Conservation (phyloP, 495 filamentous ascomycete genomes). For the Coniosporium apollinis region DNA sequence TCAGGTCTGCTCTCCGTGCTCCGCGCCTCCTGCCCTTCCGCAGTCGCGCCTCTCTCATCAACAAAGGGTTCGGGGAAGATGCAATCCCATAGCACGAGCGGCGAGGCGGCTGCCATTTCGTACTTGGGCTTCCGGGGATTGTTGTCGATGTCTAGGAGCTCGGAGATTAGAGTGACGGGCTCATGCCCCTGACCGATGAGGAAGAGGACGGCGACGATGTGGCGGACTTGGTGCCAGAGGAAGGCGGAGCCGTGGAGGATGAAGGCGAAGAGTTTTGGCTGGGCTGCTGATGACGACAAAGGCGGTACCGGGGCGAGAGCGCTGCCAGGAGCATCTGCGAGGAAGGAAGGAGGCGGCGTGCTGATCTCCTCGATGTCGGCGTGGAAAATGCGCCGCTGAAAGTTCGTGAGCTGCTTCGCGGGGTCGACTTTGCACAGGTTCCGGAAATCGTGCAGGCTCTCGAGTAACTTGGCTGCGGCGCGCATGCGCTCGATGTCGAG, state of each 20-base stretch:
- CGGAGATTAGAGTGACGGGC: constrained; percentile 46
- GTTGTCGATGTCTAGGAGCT: constrained; percentile 52
- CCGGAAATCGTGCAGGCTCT: constrained; percentile 82
- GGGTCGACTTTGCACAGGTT: constrained; percentile 92
- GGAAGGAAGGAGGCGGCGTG: too few relatives aligned
- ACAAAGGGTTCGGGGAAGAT: constrained; percentile 43
- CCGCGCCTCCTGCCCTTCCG: too few relatives aligned
- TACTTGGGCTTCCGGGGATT: constrained; percentile 65
- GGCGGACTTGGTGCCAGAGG: constrained; percentile 93
- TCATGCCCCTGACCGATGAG: constrained; percentile 84
- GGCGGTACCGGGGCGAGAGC: constrained; percentile 6
- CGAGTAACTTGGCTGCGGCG: constrained; percentile 56
- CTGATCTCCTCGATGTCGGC: constrained; percentile 53
- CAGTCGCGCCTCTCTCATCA: not conserved
- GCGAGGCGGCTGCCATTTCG: constrained; percentile 74
- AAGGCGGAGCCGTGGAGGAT: constrained; percentile 82
- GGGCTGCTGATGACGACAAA: too few relatives aligned
- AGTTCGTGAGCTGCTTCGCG: constrained; percentile 71
- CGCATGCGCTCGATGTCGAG: constrained; percentile 80
- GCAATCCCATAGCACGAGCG: constrained; percentile 90
- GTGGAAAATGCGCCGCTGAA: constrained; percentile 56
- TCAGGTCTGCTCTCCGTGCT: constrained; percentile 35
- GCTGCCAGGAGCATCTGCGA: constrained; percentile 12
- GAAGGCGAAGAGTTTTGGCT: constrained; percentile 67
- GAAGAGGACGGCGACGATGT: constrained; percentile 79